Conservation (phyloP, 805 yeast species). For the Sugiyamaella smithiae region DNA sequence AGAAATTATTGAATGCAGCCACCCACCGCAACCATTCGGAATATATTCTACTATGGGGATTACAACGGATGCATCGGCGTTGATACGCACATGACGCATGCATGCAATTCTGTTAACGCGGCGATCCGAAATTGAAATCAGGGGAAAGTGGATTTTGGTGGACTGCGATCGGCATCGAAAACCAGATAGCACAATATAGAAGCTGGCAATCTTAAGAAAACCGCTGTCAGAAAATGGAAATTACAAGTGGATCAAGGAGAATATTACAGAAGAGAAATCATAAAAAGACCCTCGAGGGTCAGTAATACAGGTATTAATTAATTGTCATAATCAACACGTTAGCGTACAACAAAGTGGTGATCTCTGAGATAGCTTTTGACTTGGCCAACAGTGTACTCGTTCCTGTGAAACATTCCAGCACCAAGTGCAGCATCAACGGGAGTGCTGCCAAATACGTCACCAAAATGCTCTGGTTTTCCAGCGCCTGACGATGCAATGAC, state of each 20-base stretch:
- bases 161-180: too few species aligned
- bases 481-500: constrained; percentile 99
- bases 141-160: neutral
- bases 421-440: constrained; percentile 95
- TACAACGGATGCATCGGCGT: neutral
- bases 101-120: neutral
- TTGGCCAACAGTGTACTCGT: constrained; percentile 81
- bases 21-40: too few species aligned
- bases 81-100: neutral
- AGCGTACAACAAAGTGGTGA: neutral
- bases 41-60: neutral
- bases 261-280: too few species aligned
- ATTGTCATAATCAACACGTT: too few species aligned
- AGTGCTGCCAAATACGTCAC: constrained; percentile 79
- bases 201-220: too few species aligned
- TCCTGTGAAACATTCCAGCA: constrained; percentile 98
- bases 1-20: too few species aligned
- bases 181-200: too few species aligned
- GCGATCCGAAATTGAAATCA: neutral
- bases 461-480: constrained; percentile 87
- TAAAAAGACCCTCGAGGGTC: too few species aligned
- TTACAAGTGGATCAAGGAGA: too few species aligned
- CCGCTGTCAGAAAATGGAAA: too few species aligned
- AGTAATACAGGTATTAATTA: too few species aligned
- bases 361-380: constrained; percentile 67